These are phyloP conservation scores for Alectoria sarmentosa DNA, from an alignment of 495 filamentous ascomycete genomes.

Conservation along the genomic window DNA sequence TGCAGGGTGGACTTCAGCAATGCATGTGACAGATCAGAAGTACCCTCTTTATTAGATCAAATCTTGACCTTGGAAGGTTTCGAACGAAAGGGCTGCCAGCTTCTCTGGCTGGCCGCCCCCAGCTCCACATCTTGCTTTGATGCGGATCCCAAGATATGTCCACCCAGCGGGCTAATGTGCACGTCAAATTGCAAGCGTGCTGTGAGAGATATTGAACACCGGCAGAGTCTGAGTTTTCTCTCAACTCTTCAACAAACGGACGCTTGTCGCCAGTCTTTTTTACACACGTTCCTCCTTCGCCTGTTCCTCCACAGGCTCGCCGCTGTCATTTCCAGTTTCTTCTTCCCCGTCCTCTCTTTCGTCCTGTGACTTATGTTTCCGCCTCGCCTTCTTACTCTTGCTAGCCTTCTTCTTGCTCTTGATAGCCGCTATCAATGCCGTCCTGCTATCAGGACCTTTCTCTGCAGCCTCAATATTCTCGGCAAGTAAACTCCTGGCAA, in stretches of 20 bases:
- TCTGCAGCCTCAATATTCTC: conserved; percentile 64
- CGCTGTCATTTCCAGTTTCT: conserved; percentile 42
- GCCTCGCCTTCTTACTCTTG: conserved; percentile 54
- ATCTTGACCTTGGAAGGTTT: background rate
- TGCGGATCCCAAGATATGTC: background rate
- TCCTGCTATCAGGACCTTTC: conserved; percentile 52
- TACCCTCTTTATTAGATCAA: background rate
- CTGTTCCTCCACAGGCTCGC: conserved; percentile 37
- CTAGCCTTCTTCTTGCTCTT: conserved; percentile 58
- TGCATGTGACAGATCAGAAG: background rate
- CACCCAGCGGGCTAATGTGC: background rate
- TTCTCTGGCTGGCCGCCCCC: no score
- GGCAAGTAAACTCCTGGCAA: conserved; percentile 70
- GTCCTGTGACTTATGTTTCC: conserved; percentile 56
- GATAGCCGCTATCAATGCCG: conserved; percentile 46
- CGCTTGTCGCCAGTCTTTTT: background rate
- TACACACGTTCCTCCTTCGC: conserved; percentile 17
- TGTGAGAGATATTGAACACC: background rate
- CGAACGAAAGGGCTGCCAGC: background rate
- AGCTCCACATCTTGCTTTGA: background rate
- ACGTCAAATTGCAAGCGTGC: background rate
- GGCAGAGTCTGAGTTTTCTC: background rate
- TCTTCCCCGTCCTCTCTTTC: conserved; percentile 40
- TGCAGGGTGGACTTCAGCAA: background rate
- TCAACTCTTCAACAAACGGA: background rate